These are phyloP conservation scores for Myxozyma mucilagina DNA, from an alignment of 805 yeast genomes.

Conservation along the genomic window DNA sequence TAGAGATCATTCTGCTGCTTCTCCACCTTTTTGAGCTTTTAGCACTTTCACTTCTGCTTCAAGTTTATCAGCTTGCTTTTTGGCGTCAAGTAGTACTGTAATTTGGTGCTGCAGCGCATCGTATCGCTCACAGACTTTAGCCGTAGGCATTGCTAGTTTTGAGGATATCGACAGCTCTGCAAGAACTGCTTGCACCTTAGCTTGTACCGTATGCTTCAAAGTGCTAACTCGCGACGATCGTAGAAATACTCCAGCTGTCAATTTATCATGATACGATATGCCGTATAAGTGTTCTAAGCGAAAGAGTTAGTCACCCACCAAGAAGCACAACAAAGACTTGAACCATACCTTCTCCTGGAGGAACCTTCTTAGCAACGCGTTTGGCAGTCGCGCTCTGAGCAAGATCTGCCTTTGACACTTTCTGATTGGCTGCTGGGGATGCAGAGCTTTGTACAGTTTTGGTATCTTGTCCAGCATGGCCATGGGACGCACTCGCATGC, in stretches of 20 bases:
- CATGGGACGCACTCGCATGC: not conserved
- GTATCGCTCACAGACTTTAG: slow-evolving; percentile 69
- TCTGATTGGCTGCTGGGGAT: not conserved
- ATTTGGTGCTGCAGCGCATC: slow-evolving; percentile 73
- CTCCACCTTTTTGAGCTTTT: slow-evolving; percentile 19
- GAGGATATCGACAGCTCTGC: slow-evolving; percentile 79
- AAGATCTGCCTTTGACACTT: slow-evolving; percentile 20
- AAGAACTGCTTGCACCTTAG: slow-evolving; percentile 58
- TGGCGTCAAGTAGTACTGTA: slow-evolving; percentile 73
- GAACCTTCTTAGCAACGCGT: slow-evolving; percentile 23
- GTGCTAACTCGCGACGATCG: slow-evolving; percentile 78
- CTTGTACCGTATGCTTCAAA: slow-evolving; percentile 73
- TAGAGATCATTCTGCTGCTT: not conserved
- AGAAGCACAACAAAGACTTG: not conserved
- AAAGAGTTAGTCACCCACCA: not conserved
- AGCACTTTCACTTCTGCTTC: slow-evolving; percentile 68
- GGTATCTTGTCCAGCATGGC: not conserved
- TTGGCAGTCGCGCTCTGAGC: slow-evolving; percentile 23
- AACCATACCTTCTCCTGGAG: slow-evolving; percentile 24
- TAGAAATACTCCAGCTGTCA: slow-evolving; percentile 71
- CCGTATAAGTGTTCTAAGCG: slow-evolving; percentile 72
- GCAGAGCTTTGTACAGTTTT: not conserved
- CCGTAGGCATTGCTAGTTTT: slow-evolving; percentile 82
- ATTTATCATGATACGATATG: slow-evolving; percentile 61
- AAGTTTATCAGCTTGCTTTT: slow-evolving; percentile 82